Conservation (phyloP, 257 asterid genomes). For the Solanum tarapatanum region DNA sequence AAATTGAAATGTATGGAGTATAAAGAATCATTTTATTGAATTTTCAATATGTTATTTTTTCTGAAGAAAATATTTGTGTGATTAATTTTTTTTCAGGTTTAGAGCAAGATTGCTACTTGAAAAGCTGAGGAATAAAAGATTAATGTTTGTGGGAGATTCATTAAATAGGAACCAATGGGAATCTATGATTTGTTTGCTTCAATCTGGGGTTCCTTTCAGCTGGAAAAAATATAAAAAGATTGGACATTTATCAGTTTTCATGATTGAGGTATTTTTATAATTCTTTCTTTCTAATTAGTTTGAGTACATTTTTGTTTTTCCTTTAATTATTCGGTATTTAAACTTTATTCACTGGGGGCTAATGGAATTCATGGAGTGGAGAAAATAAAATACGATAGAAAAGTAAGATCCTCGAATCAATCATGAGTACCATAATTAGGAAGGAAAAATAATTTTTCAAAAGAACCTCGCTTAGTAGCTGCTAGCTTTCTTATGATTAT, state of each 20-base stretch:
- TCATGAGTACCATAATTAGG: not conserved
- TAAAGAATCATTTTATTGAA: not conserved
- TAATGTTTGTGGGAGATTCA: not conserved
- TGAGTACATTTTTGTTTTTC: not conserved
- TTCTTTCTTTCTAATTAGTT: not conserved
- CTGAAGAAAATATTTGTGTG: not conserved
- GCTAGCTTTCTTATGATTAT: not conserved
- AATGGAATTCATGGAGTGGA: accelerated
- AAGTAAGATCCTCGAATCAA: not conserved
- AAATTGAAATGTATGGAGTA: not conserved
- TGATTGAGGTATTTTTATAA: slow-evolving; percentile 36
- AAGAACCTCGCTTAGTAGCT: not conserved
- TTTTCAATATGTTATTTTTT: not conserved
- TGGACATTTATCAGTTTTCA: slow-evolving; percentile 47
- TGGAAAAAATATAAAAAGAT: slow-evolving; percentile 55
- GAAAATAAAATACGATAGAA: not conserved
- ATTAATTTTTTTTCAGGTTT: slow-evolving; percentile 18
- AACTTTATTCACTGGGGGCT: not conserved
- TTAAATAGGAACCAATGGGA: slow-evolving; percentile 83
- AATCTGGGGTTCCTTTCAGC: slow-evolving; percentile 39
- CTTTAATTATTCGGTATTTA: not conserved
- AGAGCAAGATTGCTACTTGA: slow-evolving; percentile 51
- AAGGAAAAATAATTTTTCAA: not conserved
- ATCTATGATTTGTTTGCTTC: slow-evolving; percentile 70
- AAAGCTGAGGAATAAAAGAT: slow-evolving; percentile 23